Conservation (phyloP, 108 stramenopile genomes). For the Cyclotella baltica region DNA sequence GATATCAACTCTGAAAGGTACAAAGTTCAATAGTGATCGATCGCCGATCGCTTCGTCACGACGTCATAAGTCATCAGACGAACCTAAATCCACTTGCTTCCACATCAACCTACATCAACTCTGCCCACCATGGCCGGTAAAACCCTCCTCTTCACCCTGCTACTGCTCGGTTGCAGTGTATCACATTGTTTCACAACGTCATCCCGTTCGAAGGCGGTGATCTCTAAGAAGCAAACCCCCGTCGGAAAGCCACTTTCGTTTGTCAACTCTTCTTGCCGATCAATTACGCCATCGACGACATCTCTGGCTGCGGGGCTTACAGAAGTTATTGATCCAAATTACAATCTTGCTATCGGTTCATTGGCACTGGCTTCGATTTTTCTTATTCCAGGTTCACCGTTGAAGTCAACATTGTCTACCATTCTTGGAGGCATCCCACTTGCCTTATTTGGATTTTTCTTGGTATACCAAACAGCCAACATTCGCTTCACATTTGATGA, state of each 20-base stretch:
- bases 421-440: slow-evolving; percentile 56
- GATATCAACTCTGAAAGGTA: neutral
- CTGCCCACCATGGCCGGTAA: too few species aligned
- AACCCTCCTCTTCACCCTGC: neutral
- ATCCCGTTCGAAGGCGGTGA: neutral
- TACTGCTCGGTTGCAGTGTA: neutral
- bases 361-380: slow-evolving; percentile 50
- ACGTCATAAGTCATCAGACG: too few species aligned
- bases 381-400: slow-evolving; percentile 43
- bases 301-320: slow-evolving; percentile 31
- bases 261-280: neutral
- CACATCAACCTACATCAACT: too few species aligned
- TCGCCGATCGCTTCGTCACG: neutral
- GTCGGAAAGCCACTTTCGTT: neutral
- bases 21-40: neutral
- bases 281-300: neutral
- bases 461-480: slow-evolving; percentile 66
- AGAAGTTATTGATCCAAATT: slow-evolving; percentile 57
- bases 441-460: slow-evolving; percentile 56
- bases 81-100: too few species aligned
- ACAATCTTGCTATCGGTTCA: slow-evolving; percentile 64
- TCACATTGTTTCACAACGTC: neutral
- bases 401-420: slow-evolving; percentile 42
- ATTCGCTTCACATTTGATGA: slow-evolving; percentile 68
- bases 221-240: neutral